phyloP scores from a whole-genome alignment of 1,284 basidiomycete genomes.

The Golubevia sp. region DNA sequence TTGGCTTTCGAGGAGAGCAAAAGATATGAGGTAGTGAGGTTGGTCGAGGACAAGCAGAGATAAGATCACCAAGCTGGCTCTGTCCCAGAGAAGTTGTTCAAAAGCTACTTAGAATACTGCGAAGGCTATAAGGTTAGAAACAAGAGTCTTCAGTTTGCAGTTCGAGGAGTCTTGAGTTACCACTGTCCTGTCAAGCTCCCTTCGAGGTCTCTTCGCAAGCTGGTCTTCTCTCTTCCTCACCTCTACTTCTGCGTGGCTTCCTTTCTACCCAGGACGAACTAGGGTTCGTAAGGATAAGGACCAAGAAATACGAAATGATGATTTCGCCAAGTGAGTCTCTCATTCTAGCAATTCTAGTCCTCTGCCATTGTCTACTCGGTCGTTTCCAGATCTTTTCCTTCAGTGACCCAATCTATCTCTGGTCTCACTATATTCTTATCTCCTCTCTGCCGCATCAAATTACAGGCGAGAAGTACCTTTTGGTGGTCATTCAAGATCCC shows the following conservation, averaged over 20 bases:
- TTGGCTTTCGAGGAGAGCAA: too few relatives aligned
- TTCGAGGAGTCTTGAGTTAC: neutral
- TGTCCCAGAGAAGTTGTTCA: neutral
- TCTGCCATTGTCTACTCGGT: too few relatives aligned
- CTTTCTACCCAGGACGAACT: conserved; percentile 33
- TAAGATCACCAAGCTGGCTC: too few relatives aligned
- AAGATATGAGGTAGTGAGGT: neutral
- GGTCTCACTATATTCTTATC: neutral
- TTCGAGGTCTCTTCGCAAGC: too few relatives aligned
- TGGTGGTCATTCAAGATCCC: conserved; percentile 46
- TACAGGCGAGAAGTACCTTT: conserved; percentile 39
- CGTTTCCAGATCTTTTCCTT: too few relatives aligned
- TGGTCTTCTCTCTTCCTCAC: too few relatives aligned
- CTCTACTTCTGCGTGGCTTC: neutral
- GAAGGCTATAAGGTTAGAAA: too few relatives aligned
- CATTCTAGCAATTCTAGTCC: too few relatives aligned
- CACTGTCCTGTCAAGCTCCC: neutral
- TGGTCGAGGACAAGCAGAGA: neutral
- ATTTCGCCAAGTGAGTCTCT: conserved; percentile 40
- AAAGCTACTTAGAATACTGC: neutral
- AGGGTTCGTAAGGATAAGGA: conserved; percentile 43
- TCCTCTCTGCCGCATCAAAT: neutral
- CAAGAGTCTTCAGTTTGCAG: neutral
- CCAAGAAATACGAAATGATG: conserved; percentile 52
- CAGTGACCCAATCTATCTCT: too few relatives aligned